Conservation (phyloP, 2,329 filamentous ascomycete genomes). For the Fusarium pseudonygamai region DNA sequence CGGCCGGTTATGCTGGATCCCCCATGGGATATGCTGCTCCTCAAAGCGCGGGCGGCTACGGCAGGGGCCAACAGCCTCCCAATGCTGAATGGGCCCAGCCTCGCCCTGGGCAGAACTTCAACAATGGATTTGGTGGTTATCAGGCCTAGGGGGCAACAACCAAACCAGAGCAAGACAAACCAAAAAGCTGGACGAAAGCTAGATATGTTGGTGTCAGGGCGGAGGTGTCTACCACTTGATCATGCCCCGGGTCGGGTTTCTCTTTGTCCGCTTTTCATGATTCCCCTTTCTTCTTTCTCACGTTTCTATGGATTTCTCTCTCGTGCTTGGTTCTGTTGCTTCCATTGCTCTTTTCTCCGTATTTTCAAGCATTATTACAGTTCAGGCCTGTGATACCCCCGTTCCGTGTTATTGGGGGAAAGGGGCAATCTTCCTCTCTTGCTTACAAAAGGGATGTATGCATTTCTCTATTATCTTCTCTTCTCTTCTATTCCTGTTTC, state of each 20-base stretch:
- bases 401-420: slow-evolving; percentile 23
- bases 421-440: slow-evolving; percentile 42
- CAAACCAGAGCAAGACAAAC: slow-evolving; percentile 36
- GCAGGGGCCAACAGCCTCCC: slow-evolving; percentile 74
- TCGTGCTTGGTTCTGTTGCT: slow-evolving; percentile 37
- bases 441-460: slow-evolving; percentile 40
- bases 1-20: slow-evolving; percentile 70
- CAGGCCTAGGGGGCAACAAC: slow-evolving; percentile 60
- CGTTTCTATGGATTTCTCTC: slow-evolving; percentile 33
- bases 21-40: slow-evolving; percentile 77
- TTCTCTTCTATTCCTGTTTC: slow-evolving; percentile 43
- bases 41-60: slow-evolving; percentile 84
- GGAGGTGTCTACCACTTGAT: slow-evolving; percentile 35
- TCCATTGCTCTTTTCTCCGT: slow-evolving; percentile 38
- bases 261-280: slow-evolving; percentile 36
- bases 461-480: slow-evolving; percentile 43
- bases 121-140: slow-evolving; percentile 70
- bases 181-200: slow-evolving; percentile 35
- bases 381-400: slow-evolving; percentile 34
- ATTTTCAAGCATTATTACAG: slow-evolving; percentile 32
- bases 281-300: slow-evolving; percentile 40
- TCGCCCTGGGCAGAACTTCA: slow-evolving; percentile 64
- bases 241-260: slow-evolving; percentile 25
- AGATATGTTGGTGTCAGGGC: slow-evolving; percentile 32
- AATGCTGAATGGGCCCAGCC: slow-evolving; percentile 65